phyloP scores from a whole-genome alignment of 2,329 filamentous ascomycete genomes.

The Aphanoascus verrucosus region DNA sequence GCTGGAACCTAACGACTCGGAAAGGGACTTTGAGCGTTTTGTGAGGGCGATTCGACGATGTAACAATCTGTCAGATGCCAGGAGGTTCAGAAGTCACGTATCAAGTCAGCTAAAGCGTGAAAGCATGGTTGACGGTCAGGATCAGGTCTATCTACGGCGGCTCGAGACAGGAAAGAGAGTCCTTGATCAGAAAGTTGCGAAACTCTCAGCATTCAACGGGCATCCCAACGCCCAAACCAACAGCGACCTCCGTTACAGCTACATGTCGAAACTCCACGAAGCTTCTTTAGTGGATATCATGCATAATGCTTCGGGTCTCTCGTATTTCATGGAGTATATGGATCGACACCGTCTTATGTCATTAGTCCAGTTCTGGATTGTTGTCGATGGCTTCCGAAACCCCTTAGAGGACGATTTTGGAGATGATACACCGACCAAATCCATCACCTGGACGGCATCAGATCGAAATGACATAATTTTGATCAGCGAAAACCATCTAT shows the following conservation, averaged over 20 bases:
- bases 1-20: constrained; percentile 69
- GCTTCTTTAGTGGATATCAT: constrained; percentile 75
- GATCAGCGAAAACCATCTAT: constrained; percentile 82
- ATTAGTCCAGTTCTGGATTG: constrained; percentile 94
- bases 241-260: constrained; percentile 26
- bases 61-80: constrained; percentile 83
- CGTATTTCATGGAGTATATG: constrained; percentile 99
- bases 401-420: constrained; percentile 78
- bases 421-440: constrained; percentile 53
- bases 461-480: constrained; percentile 81
- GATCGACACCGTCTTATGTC: constrained; percentile 79
- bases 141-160: constrained; percentile 75
- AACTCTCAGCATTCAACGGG: constrained; percentile 59
- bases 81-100: constrained; percentile 83
- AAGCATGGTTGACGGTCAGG: constrained; percentile 63
- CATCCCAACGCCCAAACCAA: constrained; percentile 1
- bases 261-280: constrained; percentile 57
- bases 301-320: constrained; percentile 77
- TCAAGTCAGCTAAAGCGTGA: constrained; percentile 85
- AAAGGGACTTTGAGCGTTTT: constrained; percentile 89
- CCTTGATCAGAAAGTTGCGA: constrained; percentile 77
- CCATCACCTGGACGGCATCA: constrained; percentile 65
- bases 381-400: constrained; percentile 91
- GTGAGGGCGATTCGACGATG: constrained; percentile 80
- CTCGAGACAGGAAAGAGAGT: constrained; percentile 84